Conservation (phyloP, 139 green algal species). For the Tetratostichococcus sp. region DNA sequence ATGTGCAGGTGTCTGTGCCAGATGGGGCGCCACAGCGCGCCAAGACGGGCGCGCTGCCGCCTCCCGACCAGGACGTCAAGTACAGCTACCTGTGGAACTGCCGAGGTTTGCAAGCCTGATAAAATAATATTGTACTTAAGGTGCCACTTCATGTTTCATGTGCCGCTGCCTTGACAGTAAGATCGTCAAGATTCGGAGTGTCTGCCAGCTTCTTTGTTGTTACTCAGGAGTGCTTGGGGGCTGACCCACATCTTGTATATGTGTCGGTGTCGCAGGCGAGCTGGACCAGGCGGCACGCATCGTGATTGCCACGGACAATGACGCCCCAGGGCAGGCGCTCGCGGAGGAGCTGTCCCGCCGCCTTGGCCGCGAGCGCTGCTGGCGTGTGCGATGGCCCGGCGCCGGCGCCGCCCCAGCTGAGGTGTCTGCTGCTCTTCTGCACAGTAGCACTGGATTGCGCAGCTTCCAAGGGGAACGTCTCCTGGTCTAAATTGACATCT, state of each 20-base stretch:
- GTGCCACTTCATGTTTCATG: too few species aligned
- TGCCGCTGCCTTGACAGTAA: too few species aligned
- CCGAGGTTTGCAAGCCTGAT: constrained; percentile 1
- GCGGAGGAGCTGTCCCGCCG: constrained; percentile 81
- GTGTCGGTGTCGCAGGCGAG: constrained; percentile 16
- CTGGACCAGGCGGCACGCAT: constrained; percentile 47
- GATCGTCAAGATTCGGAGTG: too few species aligned
- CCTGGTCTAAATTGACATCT: too few species aligned
- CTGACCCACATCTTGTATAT: too few species aligned
- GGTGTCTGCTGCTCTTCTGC: too few species aligned
- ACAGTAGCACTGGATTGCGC: too few species aligned
- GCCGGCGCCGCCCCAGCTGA: not conserved
- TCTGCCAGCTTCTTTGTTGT: too few species aligned
- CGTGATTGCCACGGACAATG: constrained; percentile 76
- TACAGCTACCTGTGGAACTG: constrained; percentile 78
- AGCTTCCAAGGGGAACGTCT: too few species aligned
- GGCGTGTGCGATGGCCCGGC: constrained; percentile 53
- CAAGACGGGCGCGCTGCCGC: constrained; percentile 43
- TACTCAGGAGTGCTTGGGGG: too few species aligned
- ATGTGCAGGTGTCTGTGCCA: constrained; percentile 51
- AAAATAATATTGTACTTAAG: too few species aligned
- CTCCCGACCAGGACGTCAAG: constrained; percentile 60
- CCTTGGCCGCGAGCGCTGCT: constrained; percentile 77
- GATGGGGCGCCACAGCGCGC: constrained; percentile 63
- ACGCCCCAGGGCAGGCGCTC: constrained; percentile 74